These are phyloP conservation scores for Phialemoniopsis sp. DNA, from an alignment of 2,329 filamentous ascomycete species.

Conservation along the genomic window DNA sequence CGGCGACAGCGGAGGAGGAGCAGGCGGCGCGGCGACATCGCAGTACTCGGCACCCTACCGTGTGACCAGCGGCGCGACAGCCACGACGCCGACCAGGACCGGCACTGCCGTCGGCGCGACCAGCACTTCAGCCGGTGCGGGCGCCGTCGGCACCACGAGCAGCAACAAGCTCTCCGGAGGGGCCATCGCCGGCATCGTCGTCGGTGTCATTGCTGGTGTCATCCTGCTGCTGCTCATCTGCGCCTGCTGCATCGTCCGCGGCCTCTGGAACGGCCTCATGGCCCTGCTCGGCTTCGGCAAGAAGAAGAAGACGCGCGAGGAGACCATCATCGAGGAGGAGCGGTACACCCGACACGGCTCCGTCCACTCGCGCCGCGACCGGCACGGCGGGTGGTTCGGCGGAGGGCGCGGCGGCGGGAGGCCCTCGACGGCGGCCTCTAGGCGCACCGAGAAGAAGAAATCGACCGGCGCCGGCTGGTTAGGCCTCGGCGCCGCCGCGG, in stretches of 20 bases:
- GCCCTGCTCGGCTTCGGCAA: slow-evolving; percentile 58
- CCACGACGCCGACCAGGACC: slow-evolving; percentile 46
- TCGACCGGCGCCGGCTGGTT: slow-evolving; percentile 47
- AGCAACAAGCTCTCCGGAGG: slow-evolving; percentile 55
- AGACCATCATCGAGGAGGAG: slow-evolving; percentile 53
- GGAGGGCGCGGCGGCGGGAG: slow-evolving; percentile 33
- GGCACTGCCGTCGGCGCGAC: slow-evolving; percentile 43
- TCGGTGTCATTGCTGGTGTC: slow-evolving; percentile 66
- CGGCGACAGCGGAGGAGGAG: slow-evolving; percentile 12
- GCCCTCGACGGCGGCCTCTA: slow-evolving; percentile 33
- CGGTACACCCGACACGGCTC: slow-evolving; percentile 49
- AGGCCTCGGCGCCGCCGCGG: slow-evolving; percentile 44
- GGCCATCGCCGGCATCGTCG: slow-evolving; percentile 77
- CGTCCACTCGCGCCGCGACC: slow-evolving; percentile 42
- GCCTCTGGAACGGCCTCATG: slow-evolving; percentile 54
- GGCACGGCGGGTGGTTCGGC: slow-evolving; percentile 54
- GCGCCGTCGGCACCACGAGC: slow-evolving; percentile 41
- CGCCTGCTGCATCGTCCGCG: slow-evolving; percentile 67
- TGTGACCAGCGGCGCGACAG: slow-evolving; percentile 48
- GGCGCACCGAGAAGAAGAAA: slow-evolving; percentile 40
- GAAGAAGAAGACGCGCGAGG: slow-evolving; percentile 41
- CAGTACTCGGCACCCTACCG: slow-evolving; percentile 46
- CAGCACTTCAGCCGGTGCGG: slow-evolving; percentile 46
- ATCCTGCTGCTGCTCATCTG: slow-evolving; percentile 65
- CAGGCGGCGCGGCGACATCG: slow-evolving; percentile 44